phyloP scores from a whole-genome alignment of 164 flowering plant genomes.

The Nymphaea colorata region DNA sequence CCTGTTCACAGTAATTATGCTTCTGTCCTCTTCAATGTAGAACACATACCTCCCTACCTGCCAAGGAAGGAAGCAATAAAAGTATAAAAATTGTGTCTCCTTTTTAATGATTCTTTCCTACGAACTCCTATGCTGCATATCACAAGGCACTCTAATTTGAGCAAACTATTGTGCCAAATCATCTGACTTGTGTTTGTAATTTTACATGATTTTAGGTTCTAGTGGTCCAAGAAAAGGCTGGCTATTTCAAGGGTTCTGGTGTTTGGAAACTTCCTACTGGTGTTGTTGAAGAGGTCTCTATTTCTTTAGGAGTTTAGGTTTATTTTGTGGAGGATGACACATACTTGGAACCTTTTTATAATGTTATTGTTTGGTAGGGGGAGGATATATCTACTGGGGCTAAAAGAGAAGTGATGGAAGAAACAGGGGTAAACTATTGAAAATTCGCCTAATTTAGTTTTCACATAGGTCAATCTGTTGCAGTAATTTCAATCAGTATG shows the following conservation, averaged over 20 bases:
- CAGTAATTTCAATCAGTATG: neutral
- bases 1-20: no score
- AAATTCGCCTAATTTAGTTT: neutral
- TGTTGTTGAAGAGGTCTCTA: conserved; percentile 25
- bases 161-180: no score
- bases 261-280: conserved; percentile 39
- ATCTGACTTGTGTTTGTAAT: no score
- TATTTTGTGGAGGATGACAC: neutral
- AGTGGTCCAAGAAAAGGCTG: conserved; percentile 35
- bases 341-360: neutral
- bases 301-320: neutral
- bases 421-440: conserved; percentile 57
- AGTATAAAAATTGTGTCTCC: no score
- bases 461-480: neutral
- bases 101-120: no score
- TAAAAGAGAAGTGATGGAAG: conserved; percentile 72
- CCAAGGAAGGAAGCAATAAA: no score
- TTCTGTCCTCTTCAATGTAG: no score
- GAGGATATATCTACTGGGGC: conserved; percentile 44
- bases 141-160: no score
- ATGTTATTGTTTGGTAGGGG: conserved; percentile 14
- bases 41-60: no score
- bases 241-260: conserved; percentile 22
- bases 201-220: conserved; percentile 16
- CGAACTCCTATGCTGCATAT: no score